Evolutionary conservation across 2,329 filamentous ascomycete genomes (phyloP).

Genomic region (Cephalotrichum gorgonifer): DNA sequence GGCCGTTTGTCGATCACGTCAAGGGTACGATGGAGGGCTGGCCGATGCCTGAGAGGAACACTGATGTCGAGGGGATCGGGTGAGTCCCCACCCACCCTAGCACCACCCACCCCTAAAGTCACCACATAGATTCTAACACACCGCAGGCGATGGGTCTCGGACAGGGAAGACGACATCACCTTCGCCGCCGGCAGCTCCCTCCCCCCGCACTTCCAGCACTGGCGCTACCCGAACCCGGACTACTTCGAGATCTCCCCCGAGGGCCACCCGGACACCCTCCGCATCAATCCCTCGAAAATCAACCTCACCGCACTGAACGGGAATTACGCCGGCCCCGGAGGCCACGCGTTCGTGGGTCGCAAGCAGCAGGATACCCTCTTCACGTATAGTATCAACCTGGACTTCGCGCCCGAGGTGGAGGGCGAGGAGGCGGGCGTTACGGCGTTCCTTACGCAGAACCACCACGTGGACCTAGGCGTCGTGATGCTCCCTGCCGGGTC

Average conservation of each 20-base stretch:
- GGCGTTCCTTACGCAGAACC: constrained; percentile 41
- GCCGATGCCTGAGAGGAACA: constrained; percentile 22
- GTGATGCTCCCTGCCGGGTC: constrained; percentile 21
- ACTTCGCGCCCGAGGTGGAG: constrained; percentile 23
- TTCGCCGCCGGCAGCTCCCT: constrained; percentile 33
- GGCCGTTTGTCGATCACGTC: constrained; percentile 28
- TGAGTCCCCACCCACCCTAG: constrained; percentile 6
- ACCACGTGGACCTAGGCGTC: constrained; percentile 38
- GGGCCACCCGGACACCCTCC: constrained; percentile 30
- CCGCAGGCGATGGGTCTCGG: constrained; percentile 2
- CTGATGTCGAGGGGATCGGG: constrained; percentile 17
- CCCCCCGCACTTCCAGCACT: constrained; percentile 45
- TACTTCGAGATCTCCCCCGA: constrained; percentile 34
- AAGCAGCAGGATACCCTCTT: constrained; percentile 46
- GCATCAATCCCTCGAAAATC: constrained; percentile 33
- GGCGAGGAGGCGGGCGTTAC: constrained; percentile 42
- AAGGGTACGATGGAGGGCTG: constrained; percentile 23
- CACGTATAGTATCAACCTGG: constrained; percentile 34
- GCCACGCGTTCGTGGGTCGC: constrained; percentile 41
- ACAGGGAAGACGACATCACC: constrained; percentile 2
- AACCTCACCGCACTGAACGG: constrained; percentile 37
- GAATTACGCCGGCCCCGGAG: constrained; percentile 24
- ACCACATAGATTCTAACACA: too few relatives aligned
- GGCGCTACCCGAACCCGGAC: constrained; percentile 36
- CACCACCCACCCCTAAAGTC: background rate